Conservation (phyloP, 1,139 yeast species). For the Yamadazyma jaroonii region DNA sequence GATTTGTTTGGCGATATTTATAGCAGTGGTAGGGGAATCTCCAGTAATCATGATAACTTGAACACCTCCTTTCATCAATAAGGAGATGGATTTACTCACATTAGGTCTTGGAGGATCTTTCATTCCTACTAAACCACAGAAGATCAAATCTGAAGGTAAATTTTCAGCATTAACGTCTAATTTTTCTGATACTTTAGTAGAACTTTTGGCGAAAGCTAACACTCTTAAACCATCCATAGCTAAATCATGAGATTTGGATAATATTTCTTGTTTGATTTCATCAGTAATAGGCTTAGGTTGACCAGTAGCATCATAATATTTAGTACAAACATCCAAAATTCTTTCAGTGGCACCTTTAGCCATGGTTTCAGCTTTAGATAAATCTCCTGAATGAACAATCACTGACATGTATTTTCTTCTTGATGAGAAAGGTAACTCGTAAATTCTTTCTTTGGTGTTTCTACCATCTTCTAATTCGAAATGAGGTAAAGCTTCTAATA, state of each 20-base stretch:
- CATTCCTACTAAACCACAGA: constrained; percentile 89
- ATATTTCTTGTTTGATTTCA: constrained; percentile 43
- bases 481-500: constrained; percentile 67
- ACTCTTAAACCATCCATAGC: constrained; percentile 88
- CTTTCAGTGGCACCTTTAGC: constrained; percentile 90
- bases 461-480: constrained; percentile 75
- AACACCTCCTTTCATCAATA: constrained; percentile 86
- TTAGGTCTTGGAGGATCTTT: constrained; percentile 94
- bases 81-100: constrained; percentile 68
- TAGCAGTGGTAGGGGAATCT: constrained; percentile 91
- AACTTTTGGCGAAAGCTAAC: constrained; percentile 69
- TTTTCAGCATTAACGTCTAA: constrained; percentile 18
- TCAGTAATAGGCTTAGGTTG: constrained; percentile 51
- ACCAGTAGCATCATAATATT: constrained; percentile 59
- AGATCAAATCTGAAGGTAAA: constrained; percentile 59
- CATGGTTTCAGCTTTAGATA: constrained; percentile 53
- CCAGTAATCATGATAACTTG: constrained; percentile 98
- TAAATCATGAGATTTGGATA: constrained; percentile 56
- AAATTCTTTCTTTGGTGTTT: constrained; percentile 51
- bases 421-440: constrained; percentile 85
- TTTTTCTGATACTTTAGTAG: constrained; percentile 21
- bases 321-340: constrained; percentile 60
- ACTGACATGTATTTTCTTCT: constrained; percentile 89
- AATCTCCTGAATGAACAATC: constrained; percentile 56
- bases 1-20: constrained; percentile 83